phyloP scores from a whole-genome alignment of 2,329 filamentous ascomycete genomes.

The Monilinia polystroma region DNA sequence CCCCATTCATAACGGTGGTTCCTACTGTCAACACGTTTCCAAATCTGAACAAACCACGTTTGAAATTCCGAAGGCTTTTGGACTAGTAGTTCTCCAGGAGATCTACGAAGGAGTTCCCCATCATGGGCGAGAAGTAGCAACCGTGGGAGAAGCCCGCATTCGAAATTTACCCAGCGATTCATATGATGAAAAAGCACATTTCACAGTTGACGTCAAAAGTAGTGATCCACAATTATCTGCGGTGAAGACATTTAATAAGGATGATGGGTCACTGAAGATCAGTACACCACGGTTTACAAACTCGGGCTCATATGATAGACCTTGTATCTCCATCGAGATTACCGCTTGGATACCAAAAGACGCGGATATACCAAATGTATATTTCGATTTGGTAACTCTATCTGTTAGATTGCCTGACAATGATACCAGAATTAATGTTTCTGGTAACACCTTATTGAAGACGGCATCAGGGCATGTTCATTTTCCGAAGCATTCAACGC shows the following conservation, averaged over 20 bases:
- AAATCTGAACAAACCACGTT: conserved; percentile 28
- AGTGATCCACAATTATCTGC: conserved; percentile 33
- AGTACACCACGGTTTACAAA: conserved; percentile 33
- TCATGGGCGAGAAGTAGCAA: conserved; percentile 25
- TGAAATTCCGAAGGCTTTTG: conserved; percentile 29
- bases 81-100: conserved; percentile 33
- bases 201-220: conserved; percentile 33
- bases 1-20: conserved; percentile 25
- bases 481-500: conserved; percentile 27
- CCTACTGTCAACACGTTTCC: conserved; percentile 33
- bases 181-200: conserved; percentile 29
- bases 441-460: conserved; percentile 28
- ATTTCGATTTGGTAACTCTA: conserved; percentile 32
- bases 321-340: conserved; percentile 37
- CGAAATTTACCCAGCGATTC: conserved; percentile 30
- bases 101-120: conserved; percentile 25
- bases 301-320: conserved; percentile 21
- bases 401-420: conserved; percentile 31
- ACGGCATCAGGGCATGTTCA: conserved; percentile 32
- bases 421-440: conserved; percentile 34
- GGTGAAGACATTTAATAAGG: conserved; percentile 30
- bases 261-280: conserved; percentile 30
- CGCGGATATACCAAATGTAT: conserved; percentile 30
- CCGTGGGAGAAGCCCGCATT: conserved; percentile 35
- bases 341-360: conserved; percentile 39